A percentile compares a stretch with the other conserved stretches of the same genome.
phyloP scores from a whole-genome alignment of 2,329 filamentous ascomycete genomes.

The Cladosporium halotolerans region DNA sequence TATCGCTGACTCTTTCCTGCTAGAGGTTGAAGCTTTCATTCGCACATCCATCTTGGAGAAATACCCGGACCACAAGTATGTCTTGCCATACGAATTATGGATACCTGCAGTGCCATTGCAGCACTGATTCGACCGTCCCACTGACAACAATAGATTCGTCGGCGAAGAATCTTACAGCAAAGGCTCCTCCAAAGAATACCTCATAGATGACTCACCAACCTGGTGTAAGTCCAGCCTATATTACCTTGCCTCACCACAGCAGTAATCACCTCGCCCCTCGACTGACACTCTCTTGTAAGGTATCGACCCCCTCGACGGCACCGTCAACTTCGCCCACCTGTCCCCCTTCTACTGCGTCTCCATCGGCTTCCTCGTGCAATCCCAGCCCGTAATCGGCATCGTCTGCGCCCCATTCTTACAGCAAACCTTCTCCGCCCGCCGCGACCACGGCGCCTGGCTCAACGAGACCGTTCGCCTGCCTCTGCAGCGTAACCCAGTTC shows the following conservation, averaged over 20 bases:
- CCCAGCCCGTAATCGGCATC: conserved; percentile 59
- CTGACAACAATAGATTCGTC: conserved; percentile 51
- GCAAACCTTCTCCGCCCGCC: conserved; percentile 63
- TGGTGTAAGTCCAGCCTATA: conserved; percentile 48
- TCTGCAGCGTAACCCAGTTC: conserved; percentile 55
- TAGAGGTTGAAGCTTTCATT: conserved; percentile 68
- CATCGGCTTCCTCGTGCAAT: conserved; percentile 60
- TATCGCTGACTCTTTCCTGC: neutral
- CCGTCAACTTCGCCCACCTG: conserved; percentile 74
- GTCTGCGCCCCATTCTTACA: conserved; percentile 65
- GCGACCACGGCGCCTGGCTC: conserved; percentile 61
- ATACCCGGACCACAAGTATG: conserved; percentile 63
- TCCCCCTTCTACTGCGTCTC: conserved; percentile 79
- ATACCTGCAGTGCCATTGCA: too few relatives aligned
- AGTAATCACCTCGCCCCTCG: neutral
- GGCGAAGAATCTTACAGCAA: conserved; percentile 72
- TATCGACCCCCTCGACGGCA: conserved; percentile 69
- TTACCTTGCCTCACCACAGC: neutral
- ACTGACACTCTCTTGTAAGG: neutral
- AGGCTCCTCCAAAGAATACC: conserved; percentile 60
- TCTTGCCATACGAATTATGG: conserved; percentile 10
- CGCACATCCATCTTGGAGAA: conserved; percentile 50
- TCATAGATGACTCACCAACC: conserved; percentile 58
- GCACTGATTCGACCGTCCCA: too few relatives aligned
- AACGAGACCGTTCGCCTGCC: conserved; percentile 60